Conservation (phyloP, 768 basidiomycete species). For the Hygrophorus russula region DNA sequence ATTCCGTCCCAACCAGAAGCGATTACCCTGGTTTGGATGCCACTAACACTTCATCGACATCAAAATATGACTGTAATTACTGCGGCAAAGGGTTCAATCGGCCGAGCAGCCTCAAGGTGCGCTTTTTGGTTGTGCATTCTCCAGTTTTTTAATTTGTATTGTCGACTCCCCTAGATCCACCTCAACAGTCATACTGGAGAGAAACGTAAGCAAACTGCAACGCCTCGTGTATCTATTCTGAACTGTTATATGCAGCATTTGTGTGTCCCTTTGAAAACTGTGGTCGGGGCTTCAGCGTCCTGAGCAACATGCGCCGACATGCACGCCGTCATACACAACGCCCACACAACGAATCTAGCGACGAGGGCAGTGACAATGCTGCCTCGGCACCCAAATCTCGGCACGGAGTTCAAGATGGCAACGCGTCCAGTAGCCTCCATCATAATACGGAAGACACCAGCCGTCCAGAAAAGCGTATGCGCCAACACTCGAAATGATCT, state of each 20-base stretch:
- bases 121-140: background rate
- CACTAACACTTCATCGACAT: constrained; percentile 15
- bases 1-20: background rate
- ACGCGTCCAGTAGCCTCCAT: background rate
- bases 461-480: background rate
- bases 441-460: no score
- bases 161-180: constrained; percentile 47
- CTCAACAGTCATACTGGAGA: constrained; percentile 78
- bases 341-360: constrained; percentile 23
- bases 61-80: constrained; percentile 67
- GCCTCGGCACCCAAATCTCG: constrained; percentile 15
- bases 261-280: constrained; percentile 65
- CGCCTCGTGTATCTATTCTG: constrained; percentile 3
- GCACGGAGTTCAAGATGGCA: background rate
- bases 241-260: constrained; percentile 40
- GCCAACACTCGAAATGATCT: background rate
- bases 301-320: constrained; percentile 84
- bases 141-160: background rate
- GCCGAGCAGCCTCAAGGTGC: constrained; percentile 73
- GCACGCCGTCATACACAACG: constrained; percentile 52
- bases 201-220: constrained; percentile 47
- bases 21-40: background rate
- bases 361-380: constrained; percentile 30
- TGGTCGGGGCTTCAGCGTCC: constrained; percentile 57
- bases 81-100: constrained; percentile 77